These are phyloP conservation scores for Cordyceps javanica DNA, from an alignment of 2,329 filamentous ascomycete species.

Conservation along the genomic window DNA sequence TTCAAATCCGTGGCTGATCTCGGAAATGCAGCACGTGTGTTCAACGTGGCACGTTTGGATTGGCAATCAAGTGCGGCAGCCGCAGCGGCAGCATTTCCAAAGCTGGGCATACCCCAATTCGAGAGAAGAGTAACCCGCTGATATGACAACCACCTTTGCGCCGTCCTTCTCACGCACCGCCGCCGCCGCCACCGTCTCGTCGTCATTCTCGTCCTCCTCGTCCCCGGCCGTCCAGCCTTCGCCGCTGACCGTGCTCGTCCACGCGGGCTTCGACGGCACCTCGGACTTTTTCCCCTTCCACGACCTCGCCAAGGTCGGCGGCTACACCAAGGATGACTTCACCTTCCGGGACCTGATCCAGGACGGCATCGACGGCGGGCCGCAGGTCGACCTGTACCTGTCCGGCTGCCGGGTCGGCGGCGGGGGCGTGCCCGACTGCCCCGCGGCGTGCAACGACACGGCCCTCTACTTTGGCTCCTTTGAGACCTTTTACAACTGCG, in stretches of 20 bases:
- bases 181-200: background rate
- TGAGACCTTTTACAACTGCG: constrained; percentile 35
- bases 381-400: constrained; percentile 26
- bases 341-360: constrained; percentile 30
- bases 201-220: background rate
- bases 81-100: background rate
- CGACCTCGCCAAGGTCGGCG: constrained; percentile 26
- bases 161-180: background rate
- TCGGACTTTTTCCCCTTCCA: constrained; percentile 32
- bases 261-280: constrained; percentile 25
- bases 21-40: constrained; percentile 9
- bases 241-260: constrained; percentile 25
- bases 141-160: constrained; percentile 6
- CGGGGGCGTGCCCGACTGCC: constrained; percentile 25
- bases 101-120: background rate
- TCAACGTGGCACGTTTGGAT: background rate
- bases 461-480: constrained; percentile 27
- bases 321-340: constrained; percentile 22
- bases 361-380: constrained; percentile 27
- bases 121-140: constrained; percentile 15
- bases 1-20: background rate
- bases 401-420: constrained; percentile 26
- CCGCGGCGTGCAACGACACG: constrained; percentile 26
- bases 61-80: background rate
- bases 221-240: constrained; percentile 10